Base-by-base conservation (phyloP, 1,284 basidiomycete species). In the Fomitiporia mediterranea region DNA sequence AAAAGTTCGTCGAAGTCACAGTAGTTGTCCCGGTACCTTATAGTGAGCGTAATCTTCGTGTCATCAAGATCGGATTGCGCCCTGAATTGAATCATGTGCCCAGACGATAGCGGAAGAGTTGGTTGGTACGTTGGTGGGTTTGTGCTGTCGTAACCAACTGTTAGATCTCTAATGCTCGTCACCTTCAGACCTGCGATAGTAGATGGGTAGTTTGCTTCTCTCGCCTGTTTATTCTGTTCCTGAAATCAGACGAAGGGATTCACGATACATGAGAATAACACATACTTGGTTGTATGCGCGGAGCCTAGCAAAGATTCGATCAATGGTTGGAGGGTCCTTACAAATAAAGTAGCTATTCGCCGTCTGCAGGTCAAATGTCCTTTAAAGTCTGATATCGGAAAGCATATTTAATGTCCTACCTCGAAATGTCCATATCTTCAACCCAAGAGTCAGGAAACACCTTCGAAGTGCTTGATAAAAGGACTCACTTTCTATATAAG, bases 341-440 rank as follows among this genome's bases (percentile, higher is more conserved):
- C 89, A 92, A 54, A 88, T 70, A 68, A 91, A 91, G 69, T 94
- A 94, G 61, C 83, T 83, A 67, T 94, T 94, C 62, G 77, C 83
- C 0, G 89, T 91, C 87, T 90, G 62, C 27, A 38, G 25, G 49
- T 34, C 25, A 30, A 51, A 19, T 21, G 55, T 55, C 6, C 38
- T 25, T 19, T 30, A 40, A 50, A 11, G 43, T 4, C 15, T 9
- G 42, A 21, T 8, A 19, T 7, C 13, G 6, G 3, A 49, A 35
- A 13, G 21, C 17, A 55, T 34, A 44, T 60, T 64, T 56, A 65
- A 60, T 9, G 62, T 66, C 67, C 65, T 70, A 81, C 78, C 77
- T 84, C 68, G 65, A 77, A 82, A 60, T 77, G 81, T 7, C 79
- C 85, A 61, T 78, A 77, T 60, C 74, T 77, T 53, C 13, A 51